Percentiles rank a stretch among this genome's conserved stretches.
Conservation (phyloP, 331 rosid species). For the Quercus tomentella region DNA sequence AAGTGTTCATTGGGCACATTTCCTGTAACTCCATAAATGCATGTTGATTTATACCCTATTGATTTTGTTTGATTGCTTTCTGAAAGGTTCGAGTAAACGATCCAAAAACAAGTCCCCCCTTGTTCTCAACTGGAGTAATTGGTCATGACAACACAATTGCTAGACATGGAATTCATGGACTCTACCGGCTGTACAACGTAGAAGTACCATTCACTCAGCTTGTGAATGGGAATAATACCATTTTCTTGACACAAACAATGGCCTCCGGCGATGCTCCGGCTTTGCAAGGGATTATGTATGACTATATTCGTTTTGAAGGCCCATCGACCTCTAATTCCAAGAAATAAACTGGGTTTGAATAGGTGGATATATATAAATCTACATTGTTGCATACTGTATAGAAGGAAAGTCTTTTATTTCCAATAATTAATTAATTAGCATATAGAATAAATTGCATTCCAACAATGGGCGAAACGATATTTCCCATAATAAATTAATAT, state of each 20-base stretch:
- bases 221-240: conserved; percentile 21
- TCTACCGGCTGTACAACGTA: conserved; percentile 18
- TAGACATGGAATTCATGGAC: conserved; percentile 48
- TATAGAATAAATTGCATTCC: too few species aligned
- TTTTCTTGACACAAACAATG: conserved; percentile 30
- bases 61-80: background rate
- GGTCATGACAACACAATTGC: conserved; percentile 32
- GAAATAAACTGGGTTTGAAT: background rate
- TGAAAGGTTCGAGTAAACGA: background rate
- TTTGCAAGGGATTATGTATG: conserved; percentile 40
- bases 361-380: too few species aligned
- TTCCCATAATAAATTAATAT: too few species aligned
- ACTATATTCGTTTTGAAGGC: conserved; percentile 42
- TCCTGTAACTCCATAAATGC: too few species aligned
- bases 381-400: too few species aligned
- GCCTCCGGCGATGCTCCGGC: background rate
- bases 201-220: background rate
- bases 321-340: conserved; percentile 3
- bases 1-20: too few species aligned
- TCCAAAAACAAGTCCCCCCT: background rate
- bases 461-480: too few species aligned
- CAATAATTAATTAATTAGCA: too few species aligned
- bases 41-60: background rate
- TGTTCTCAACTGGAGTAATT: background rate
- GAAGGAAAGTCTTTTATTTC: too few species aligned